Evolutionary conservation across 306 rosid species (phyloP).

Genomic region (Vicia faba): DNA sequence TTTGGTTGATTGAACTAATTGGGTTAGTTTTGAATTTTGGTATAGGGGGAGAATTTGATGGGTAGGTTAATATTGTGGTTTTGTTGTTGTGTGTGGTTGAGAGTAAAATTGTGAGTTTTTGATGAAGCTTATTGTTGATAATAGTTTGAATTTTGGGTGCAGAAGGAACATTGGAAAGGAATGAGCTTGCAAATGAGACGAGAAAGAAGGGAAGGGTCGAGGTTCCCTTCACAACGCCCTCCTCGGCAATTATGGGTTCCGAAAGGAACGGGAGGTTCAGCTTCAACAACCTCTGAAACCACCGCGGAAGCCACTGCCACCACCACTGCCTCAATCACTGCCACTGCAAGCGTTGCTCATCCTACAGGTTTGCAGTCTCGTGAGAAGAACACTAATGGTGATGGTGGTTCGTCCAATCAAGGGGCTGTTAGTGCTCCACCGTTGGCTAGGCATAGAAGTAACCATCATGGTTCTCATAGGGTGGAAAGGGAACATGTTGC

Average conservation of each 20-base stretch:
- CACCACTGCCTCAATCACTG: not conserved
- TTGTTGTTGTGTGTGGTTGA: not conserved
- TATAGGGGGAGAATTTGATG: not conserved
- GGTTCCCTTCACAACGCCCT: conserved; percentile 45
- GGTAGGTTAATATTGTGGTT: conserved; percentile 2
- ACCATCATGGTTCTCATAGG: conserved; percentile 28
- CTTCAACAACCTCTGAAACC: conserved; percentile 1
- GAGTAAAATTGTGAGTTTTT: conserved; percentile 1
- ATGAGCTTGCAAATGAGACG: conserved; percentile 55
- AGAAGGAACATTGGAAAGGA: conserved; percentile 30
- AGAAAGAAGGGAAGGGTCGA: conserved; percentile 65
- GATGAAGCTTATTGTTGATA: conserved; percentile 17
- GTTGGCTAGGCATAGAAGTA: conserved; percentile 31
- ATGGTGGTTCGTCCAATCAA: conserved; percentile 30
- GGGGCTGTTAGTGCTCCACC: conserved; percentile 29
- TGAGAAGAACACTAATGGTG: conserved; percentile 1
- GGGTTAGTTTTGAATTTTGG: conserved; percentile 17
- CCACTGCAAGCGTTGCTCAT: not conserved
- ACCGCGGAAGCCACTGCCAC: too few relatives aligned
- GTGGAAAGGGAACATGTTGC: conserved; percentile 38
- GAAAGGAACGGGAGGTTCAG: conserved; percentile 45
- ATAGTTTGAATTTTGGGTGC: conserved; percentile 32
- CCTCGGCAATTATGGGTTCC: conserved; percentile 72
- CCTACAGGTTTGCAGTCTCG: conserved; percentile 20
- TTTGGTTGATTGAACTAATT: conserved; percentile 1